Evolutionary conservation across 345 rosid species (phyloP), one percentile per base, ranked within the genome.

Genomic region (Heritiera fomes): DNA sequence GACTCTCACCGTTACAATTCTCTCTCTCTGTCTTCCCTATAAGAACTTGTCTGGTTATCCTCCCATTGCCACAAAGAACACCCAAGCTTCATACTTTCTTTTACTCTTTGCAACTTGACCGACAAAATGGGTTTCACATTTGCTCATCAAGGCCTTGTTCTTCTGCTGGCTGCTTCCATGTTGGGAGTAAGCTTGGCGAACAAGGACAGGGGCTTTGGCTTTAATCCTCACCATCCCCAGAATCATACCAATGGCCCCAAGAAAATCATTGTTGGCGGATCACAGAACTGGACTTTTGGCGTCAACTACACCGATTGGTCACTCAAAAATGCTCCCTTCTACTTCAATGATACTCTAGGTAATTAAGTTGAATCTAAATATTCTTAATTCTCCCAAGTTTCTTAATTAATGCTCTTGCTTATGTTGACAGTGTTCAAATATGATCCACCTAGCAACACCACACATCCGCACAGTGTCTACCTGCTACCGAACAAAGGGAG

Each of bases 251-350:
- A 14, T 46, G 53, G 2, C 38, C 73, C 58, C 32, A 86, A 71
- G 20, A 89, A 83, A 77, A 80, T 92, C 75, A 50, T 83, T 5
- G 94, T 91, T 0, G 98, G 95, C 17, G 97, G 94, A 20, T 84
- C 91, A 15, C 82, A 89, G 12, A 81, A 83, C n/a, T 93, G 97
- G 97, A 83, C 47, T 3, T 91, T 86, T 45, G 97, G 97, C 41
- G 56, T 89, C 56, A 86, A 90, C 61, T 93, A 94, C 81, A 69
- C 81, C 0, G 75, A 81, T 3, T 93, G 97, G 98, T 92, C 97
- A 55, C 50, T 80, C 47, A 80, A 88, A 23, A 86, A 83, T 14
- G 87, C 85, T 5, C 95, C 97, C 5, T 91, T 87, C 77, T 90
- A 82, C 60, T 74, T 86, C 69, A 87, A 92, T 49, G 98, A 91